Evolutionary conservation across 1,284 basidiomycete species (phyloP), one percentile per base, ranked within the genome.

Genomic region (Cerrena zonata): DNA sequence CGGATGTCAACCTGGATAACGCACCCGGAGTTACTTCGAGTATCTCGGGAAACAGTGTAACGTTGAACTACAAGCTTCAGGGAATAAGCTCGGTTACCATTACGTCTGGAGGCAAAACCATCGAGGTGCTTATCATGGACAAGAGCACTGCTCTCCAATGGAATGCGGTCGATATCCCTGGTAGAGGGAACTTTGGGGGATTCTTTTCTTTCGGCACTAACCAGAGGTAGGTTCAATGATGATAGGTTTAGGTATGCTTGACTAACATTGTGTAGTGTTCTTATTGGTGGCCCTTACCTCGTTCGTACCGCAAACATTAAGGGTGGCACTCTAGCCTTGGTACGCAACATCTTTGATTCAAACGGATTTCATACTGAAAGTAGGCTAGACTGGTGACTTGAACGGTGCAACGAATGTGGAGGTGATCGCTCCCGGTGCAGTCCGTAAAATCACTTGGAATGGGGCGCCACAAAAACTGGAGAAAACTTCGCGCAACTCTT

Each of bases 181-280:
- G 61, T 19, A 49, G 56, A 42, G 70, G 69, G 10, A 53, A 49
- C 1, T 78, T 76, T 51, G 68, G 65, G 1, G 65, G 69, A 45
- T 76, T 68, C 58, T 79, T 76, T 63, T 72, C 72, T 5, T 53
- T 79, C 24, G 78, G 77, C 23, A 71, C 74, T 12, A 80, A 79
- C 54, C 56, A 67, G 43, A 75, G 68, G 67, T 72, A 48, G 39
- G 58, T 51, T 11, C 18, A 18, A 25, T 47, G 38, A 18, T 22
- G n/a, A 42, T 27, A 34, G 13, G 18, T 18, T 4, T 27, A 7
- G 10, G 21, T 18, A n/a, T n/a, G 15, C 30, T 15, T 15, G 7
- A 34, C 30, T 34, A 7, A 15, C 15, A 34, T 34, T 34, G n/a
- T 37, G 13, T 24, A 76, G 74, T n/a, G 68, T 78, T 22, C 66